Base-by-base conservation (phyloP, 345 rosid genomes). In the Salix exigua region DNA sequence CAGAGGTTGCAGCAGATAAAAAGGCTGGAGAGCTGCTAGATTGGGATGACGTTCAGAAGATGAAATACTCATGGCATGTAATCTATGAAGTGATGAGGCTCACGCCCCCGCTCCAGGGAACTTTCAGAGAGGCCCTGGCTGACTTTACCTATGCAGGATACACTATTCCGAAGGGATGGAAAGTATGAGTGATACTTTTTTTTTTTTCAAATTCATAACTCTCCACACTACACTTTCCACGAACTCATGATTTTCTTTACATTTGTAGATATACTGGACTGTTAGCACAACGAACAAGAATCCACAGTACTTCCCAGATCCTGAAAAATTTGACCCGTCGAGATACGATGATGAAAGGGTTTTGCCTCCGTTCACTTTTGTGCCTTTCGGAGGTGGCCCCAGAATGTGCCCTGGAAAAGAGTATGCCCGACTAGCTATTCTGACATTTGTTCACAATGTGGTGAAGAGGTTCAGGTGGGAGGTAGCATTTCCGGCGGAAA, bases 111-210 rank as follows among this genome's bases (percentile, higher is more conserved):
- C 80, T 86, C 25, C 92, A 84, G 44, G 90, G 90, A 37, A 82
- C 90, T n/a, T 89, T 89, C 75, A 79, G 89, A 48, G 87, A 83
- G 53, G 89, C 82, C n/a, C 55, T 89, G 1, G 53, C 79, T 1
- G 89, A 87, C 19, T 84, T 89, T 55, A 86, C 76, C 3, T 87
- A 83, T 17, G 88, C 85, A 33, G 90, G 89, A 31, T 84, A 82
- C 78, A 83, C 89, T n/a, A 25, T 87, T 35, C 92, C 92, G 0
- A 87, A 86, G 46, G 92, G 90, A 1, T 89, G 88, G 89, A 87
- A 87, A 84, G 89, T 86, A 69, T 7, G 31, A 5, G 31, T 6
- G 10, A 4, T 10, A 2, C 17, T 16, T 12, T 17, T 12, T 4
- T 30, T 30, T 31, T 33, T 3, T 19, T 38, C 50, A 42, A 11